These are phyloP conservation scores for Rhizomucor pusillus DNA, from an alignment of 371 early-diverging fungal species.

Conservation along the genomic window DNA sequence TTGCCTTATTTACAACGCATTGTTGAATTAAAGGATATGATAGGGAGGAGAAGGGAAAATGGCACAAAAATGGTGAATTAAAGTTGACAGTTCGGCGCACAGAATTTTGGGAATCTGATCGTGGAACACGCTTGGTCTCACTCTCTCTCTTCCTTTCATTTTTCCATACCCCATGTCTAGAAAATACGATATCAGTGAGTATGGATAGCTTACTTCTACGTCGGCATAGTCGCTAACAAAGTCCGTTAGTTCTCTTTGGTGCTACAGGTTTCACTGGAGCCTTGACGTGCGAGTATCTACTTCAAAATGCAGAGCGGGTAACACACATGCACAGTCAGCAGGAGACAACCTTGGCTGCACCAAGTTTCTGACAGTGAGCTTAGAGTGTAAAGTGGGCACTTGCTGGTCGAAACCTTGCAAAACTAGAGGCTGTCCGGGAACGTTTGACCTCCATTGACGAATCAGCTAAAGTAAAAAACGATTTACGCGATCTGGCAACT, in stretches of 20 bases:
- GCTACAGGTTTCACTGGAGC: slow-evolving; percentile 87
- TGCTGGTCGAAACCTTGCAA: slow-evolving; percentile 59
- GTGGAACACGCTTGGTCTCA: too few species aligned
- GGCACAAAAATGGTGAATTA: too few species aligned
- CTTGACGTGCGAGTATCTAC: slow-evolving; percentile 60
- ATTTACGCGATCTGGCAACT: background rate
- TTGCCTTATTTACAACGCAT: too few species aligned
- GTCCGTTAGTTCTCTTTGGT: slow-evolving; percentile 66
- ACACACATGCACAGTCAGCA: background rate
- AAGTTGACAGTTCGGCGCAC: too few species aligned
- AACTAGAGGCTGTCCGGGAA: slow-evolving; percentile 51
- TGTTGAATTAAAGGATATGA: too few species aligned
- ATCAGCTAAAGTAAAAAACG: slow-evolving; percentile 18
- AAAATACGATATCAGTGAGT: too few species aligned
- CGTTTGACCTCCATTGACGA: slow-evolving; percentile 38
- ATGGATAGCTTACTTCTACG: too few species aligned
- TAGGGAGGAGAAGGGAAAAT: too few species aligned
- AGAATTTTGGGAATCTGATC: too few species aligned
- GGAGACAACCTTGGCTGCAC: background rate
- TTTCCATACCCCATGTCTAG: too few species aligned
- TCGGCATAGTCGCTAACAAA: too few species aligned
- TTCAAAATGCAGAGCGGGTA: slow-evolving; percentile 27
- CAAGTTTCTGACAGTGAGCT: background rate
- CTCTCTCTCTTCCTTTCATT: too few species aligned
- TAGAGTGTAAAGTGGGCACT: slow-evolving; percentile 3